Conservation (phyloP, 306 rosid species). For the Prosopis cineraria region DNA sequence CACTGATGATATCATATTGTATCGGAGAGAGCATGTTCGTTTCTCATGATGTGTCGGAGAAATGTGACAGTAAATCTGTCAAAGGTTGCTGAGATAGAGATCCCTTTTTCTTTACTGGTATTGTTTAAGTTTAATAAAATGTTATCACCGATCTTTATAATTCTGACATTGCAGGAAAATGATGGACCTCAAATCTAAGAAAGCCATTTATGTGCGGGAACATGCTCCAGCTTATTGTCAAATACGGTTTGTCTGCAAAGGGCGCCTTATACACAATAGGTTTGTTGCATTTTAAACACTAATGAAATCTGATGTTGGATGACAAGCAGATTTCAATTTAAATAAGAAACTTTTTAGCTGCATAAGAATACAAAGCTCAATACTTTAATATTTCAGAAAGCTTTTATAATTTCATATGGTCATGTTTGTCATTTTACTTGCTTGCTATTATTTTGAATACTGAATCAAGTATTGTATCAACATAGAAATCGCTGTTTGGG, state of each 20-base stretch:
- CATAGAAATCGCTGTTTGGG: conserved; percentile 52
- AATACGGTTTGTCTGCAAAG: conserved; percentile 82
- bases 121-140: conserved; percentile 24
- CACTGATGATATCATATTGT: not conserved
- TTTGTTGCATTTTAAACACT: conserved; percentile 27
- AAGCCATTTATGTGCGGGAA: conserved; percentile 76
- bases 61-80: not conserved
- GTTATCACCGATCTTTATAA: conserved; percentile 20
- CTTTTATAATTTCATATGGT: conserved; percentile 9
- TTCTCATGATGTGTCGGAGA: conserved; percentile 27
- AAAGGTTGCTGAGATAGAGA: not conserved
- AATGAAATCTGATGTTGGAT: not conserved
- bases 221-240: conserved; percentile 73
- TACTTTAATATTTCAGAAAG: conserved; percentile 14
- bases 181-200: conserved; percentile 77
- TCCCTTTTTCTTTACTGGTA: not conserved
- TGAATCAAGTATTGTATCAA: conserved; percentile 39
- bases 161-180: conserved; percentile 66
- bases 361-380: conserved; percentile 1
- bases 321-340: conserved; percentile 5
- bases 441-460: conserved; percentile 27
- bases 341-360: conserved; percentile 6
- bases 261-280: conserved; percentile 74
- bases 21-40: not conserved
- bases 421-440: conserved; percentile 4